Evolutionary conservation across 331 rosid species (phyloP), one percentile per base, ranked within the genome.

Genomic region (Spiraea crenata): DNA sequence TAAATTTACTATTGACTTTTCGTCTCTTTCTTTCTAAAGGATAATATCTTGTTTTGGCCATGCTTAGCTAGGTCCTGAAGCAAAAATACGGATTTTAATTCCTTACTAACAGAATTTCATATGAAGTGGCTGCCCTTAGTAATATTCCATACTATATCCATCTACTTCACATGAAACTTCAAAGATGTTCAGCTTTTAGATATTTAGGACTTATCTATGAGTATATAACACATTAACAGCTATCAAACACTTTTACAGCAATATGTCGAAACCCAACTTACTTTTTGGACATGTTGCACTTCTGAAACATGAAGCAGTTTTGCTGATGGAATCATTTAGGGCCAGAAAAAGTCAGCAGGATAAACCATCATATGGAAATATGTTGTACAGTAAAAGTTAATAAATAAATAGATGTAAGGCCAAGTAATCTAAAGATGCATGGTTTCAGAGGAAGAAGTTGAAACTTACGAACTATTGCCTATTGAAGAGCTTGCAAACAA

Each of bases 401-500:
- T 15, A 20, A 40, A 63, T 42, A 7, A n/a, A 10, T 5, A 17
- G 10, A 10, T 63, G 9, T 3, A 64, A 65, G 4, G 12, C 9
- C 70, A 20, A 6, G 42, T 6, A 16, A 3, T 4, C 34, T 41
- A 9, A 7, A 2, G 11, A 19, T 4, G 7, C 17, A 12, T 14
- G 31, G 1, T 40, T 47, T 54, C 13, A 52, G 16, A 57, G 16
- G 17, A 25, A 16, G 10, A 62, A 59, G 7, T 13, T 9, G 14
- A 79, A 73, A 89, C 96, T 81, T 82, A 91, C 97, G 62, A 74
- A 67, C 41, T 65, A 72, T 76, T 82, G 55, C 35, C 60, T 2
- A 31, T 48, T n/a, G 64, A 75, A 44, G 91, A 82, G 88, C 87
- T 76, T 20, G 90, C 81, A 78, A 91, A 89, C 68, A 89, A 72